A percentile compares a stretch with the other conserved stretches of the same genome.
Evolutionary conservation across 2,329 filamentous ascomycete genomes (phyloP).

Genomic region (Pseudopyrenochaeta lycopersici): DNA sequence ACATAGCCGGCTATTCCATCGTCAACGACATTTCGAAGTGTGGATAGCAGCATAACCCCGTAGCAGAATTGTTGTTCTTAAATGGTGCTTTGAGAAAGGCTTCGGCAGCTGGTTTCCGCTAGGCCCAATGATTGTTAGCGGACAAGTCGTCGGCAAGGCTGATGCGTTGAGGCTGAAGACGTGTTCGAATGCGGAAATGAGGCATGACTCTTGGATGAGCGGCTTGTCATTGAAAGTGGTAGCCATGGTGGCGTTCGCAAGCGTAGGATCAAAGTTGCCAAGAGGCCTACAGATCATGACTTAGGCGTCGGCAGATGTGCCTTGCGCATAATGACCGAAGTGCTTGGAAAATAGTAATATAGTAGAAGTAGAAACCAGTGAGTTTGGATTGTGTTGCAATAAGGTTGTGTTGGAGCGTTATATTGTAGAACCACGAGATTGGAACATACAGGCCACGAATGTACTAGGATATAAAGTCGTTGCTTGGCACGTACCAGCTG

Average conservation of each 20-base stretch:
- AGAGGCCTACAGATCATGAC: slow-evolving; percentile 56
- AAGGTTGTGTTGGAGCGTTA: slow-evolving; percentile 41
- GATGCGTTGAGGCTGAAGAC: slow-evolving; percentile 50
- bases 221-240: slow-evolving; percentile 56
- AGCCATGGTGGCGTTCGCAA: slow-evolving; percentile 54
- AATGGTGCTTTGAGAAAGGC: slow-evolving; percentile 62
- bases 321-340: slow-evolving; percentile 50
- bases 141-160: slow-evolving; percentile 51
- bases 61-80: slow-evolving; percentile 24
- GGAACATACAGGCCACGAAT: not conserved
- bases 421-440: not conserved
- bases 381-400: slow-evolving; percentile 51
- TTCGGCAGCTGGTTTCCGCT: slow-evolving; percentile 62
- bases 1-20: slow-evolving; percentile 59
- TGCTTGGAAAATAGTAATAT: slow-evolving; percentile 49
- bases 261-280: slow-evolving; percentile 48
- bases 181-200: slow-evolving; percentile 53
- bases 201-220: slow-evolving; percentile 47
- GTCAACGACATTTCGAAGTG: slow-evolving; percentile 63
- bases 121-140: slow-evolving; percentile 56
- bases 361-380: slow-evolving; percentile 49
- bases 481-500: not conserved
- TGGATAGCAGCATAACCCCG: slow-evolving; percentile 51
- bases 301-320: slow-evolving; percentile 56
- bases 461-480: not conserved